Percentiles rank a stretch among this genome's conserved stretches.
phyloP scores from a whole-genome alignment of 1,284 basidiomycete genomes.

The Pulveroboletus sp. region DNA sequence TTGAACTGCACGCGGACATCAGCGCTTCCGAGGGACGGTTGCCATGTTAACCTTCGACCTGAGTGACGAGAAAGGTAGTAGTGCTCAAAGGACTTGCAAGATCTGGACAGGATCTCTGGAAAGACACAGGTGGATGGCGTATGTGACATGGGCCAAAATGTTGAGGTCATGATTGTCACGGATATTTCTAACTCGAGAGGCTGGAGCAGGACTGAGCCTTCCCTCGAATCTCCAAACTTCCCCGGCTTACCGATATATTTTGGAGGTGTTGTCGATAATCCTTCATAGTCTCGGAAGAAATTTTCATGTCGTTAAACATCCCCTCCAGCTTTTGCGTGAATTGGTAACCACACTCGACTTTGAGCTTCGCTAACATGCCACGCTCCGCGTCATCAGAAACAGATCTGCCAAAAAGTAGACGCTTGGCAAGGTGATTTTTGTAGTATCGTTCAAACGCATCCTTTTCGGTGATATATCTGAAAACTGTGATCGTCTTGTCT shows the following conservation, averaged over 20 bases:
- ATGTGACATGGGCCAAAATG: slow-evolving; percentile 87
- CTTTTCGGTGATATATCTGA: slow-evolving; percentile 94
- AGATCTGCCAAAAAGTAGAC: slow-evolving; percentile 83
- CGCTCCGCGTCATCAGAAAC: slow-evolving; percentile 97
- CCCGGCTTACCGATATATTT: slow-evolving; percentile 51
- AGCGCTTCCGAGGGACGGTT: slow-evolving; percentile 88
- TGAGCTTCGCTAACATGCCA: slow-evolving; percentile 97
- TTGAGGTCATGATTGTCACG: slow-evolving; percentile 90
- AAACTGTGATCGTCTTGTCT: slow-evolving; percentile 94
- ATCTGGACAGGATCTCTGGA: slow-evolving; percentile 62
- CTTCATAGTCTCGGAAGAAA: slow-evolving; percentile 83
- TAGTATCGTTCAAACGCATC: slow-evolving; percentile 99
- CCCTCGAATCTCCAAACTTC: neutral
- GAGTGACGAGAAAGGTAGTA: slow-evolving; percentile 91
- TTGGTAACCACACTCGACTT: slow-evolving; percentile 94
- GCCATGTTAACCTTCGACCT: slow-evolving; percentile 92
- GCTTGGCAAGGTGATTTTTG: slow-evolving; percentile 93
- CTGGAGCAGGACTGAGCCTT: slow-evolving; percentile 40
- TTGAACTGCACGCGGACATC: slow-evolving; percentile 90
- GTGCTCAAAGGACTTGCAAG: slow-evolving; percentile 79
- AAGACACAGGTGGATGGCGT: slow-evolving; percentile 65
- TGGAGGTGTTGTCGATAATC: slow-evolving; percentile 68
- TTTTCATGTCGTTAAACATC: slow-evolving; percentile 98
- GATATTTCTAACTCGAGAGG: slow-evolving; percentile 75
- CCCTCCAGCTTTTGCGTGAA: slow-evolving; percentile 99